Conservation (phyloP, 75 land plant species). For the Chamaecyparis obtusa region DNA sequence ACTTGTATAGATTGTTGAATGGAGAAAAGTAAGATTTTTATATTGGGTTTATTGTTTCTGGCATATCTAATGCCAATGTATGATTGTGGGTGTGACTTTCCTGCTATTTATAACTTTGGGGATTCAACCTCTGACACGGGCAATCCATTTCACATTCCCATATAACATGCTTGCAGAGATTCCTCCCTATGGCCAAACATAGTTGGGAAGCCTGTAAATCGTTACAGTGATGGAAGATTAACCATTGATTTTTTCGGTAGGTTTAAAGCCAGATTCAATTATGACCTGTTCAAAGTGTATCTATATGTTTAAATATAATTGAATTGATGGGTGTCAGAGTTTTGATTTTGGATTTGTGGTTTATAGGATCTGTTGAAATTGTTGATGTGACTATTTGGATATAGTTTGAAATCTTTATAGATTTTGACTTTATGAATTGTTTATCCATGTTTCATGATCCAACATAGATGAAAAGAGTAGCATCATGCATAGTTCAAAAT, state of each 20-base stretch:
- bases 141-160: conserved; percentile 22
- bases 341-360: neutral
- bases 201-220: conserved; percentile 20
- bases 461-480: too few relatives aligned
- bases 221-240: conserved; percentile 26
- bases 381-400: too few relatives aligned
- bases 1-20: neutral
- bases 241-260: conserved; percentile 22
- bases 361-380: neutral
- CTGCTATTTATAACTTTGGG: conserved; percentile 30
- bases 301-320: neutral
- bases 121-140: conserved; percentile 32
- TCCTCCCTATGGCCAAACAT: conserved; percentile 30
- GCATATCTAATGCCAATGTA: neutral
- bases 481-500: too few relatives aligned
- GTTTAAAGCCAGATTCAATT: neutral
- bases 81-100: conserved; percentile 14
- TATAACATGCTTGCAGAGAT: conserved; percentile 2
- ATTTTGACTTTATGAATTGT: too few relatives aligned
- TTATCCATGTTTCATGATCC: too few relatives aligned
- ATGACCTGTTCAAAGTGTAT: neutral
- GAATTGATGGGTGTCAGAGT: neutral
- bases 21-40: neutral
- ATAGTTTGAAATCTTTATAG: too few relatives aligned
- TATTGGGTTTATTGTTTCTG: neutral